phyloP scores from a whole-genome alignment of 2,329 filamentous ascomycete species.

The Aureobasidium melanogenum region DNA sequence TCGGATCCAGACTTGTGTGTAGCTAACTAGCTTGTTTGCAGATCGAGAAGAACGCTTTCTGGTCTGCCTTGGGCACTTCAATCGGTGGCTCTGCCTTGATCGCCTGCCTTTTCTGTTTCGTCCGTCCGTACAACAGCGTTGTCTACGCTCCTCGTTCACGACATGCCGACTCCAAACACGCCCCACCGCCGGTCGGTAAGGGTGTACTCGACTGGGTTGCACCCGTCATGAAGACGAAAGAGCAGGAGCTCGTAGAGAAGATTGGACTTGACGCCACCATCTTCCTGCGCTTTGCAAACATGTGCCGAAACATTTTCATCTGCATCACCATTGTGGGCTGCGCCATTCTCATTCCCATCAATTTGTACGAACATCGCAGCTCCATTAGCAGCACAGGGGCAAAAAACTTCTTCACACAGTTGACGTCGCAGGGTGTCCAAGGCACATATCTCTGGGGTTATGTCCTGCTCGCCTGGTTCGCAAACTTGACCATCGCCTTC shows the following conservation, averaged over 20 bases:
- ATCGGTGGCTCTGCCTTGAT: constrained; percentile 65
- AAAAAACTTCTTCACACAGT: constrained; percentile 40
- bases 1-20: neutral
- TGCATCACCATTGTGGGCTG: constrained; percentile 64
- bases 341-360: constrained; percentile 71
- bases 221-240: constrained; percentile 68
- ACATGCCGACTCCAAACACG: constrained; percentile 82
- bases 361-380: constrained; percentile 41
- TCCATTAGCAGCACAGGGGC: constrained; percentile 16
- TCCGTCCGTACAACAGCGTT: constrained; percentile 82
- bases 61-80: constrained; percentile 72
- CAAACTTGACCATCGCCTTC: constrained; percentile 64
- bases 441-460: constrained; percentile 49
- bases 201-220: constrained; percentile 81
- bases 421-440: constrained; percentile 48
- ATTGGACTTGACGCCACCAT: constrained; percentile 86
- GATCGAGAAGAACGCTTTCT: constrained; percentile 56
- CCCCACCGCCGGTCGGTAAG: constrained; percentile 76
- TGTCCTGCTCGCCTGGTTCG: constrained; percentile 51
- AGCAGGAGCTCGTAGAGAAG: constrained; percentile 67
- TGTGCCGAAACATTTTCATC: constrained; percentile 87
- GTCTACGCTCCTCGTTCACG: constrained; percentile 94
- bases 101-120: constrained; percentile 72
- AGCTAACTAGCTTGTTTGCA: constrained; percentile 21
- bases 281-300: constrained; percentile 78